Evolutionary conservation across 106 monocot genomes (phyloP), one percentile per base, ranked within the genome.

Genomic region (Allium sativum): DNA sequence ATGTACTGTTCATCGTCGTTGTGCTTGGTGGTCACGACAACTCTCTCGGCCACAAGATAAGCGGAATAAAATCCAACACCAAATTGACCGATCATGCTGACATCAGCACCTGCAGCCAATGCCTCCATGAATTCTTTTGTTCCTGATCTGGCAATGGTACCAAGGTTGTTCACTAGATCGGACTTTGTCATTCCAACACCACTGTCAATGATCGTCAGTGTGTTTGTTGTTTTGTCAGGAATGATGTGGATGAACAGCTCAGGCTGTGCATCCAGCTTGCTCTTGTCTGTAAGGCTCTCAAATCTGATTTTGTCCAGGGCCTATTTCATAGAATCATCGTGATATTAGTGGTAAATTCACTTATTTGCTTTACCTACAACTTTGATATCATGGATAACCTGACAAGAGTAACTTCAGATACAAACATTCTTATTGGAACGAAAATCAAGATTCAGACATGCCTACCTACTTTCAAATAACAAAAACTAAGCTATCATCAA

Each of bases 71-170:
- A 85, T 21, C 85, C 85, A 5, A 87, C 86, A 48, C 86, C 86
- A 19, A 87, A 87, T 62, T 87, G 86, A 18, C 86, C 86, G 44
- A 87, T 87, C 86, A 87, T 87, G 59, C 82, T 82, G 16, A 87
- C 86, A 61, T 87, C 86, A 51, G 86, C 86, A n/a, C 86, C 86
- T 31, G 86, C 86, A 48, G 86, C 82, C n/a, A 87, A 76, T 0
- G 86, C 86, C 68, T 87, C 86, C 86, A 87, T 87, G 65, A 87
- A 87, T 79, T 87, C 86, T 54, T 87, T 87, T 7, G 86, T 87
- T 50, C 86, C 86, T 4, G 86, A 87, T 16, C 86, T 58, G 8
- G 86, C 86, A 40, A 87, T 87, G 55, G 86, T 87, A 45, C 86
- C 86, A 10, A 87, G 86, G 60, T 87, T 87, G 73, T 87, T 87